Conservation (phyloP, 441 rosid species). For the Jatropha podagrica region DNA sequence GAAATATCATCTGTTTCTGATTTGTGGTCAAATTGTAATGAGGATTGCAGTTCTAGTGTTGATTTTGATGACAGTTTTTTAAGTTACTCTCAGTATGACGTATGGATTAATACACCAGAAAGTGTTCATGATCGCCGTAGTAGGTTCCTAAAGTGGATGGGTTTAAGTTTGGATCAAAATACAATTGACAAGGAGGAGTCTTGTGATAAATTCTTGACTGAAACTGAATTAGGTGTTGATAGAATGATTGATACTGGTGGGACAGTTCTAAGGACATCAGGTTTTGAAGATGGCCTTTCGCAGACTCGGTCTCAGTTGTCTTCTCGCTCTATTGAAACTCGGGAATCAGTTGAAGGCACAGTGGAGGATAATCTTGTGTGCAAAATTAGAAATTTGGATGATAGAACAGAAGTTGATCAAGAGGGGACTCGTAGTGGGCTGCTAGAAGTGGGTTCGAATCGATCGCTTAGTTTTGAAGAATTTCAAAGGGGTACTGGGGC, state of each 20-base stretch:
- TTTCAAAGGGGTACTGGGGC: conserved; percentile 28
- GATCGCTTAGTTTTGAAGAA: conserved; percentile 44
- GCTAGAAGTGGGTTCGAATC: conserved; percentile 31
- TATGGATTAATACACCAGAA: conserved; percentile 64
- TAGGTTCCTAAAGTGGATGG: conserved; percentile 76
- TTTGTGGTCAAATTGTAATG: conserved; percentile 29
- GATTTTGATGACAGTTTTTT: conserved; percentile 9
- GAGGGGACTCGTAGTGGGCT: conserved; percentile 25
- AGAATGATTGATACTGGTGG: conserved; percentile 43
- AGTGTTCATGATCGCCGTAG: conserved; percentile 71
- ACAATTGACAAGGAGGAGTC: conserved; percentile 29
- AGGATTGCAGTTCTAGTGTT: conserved; percentile 29
- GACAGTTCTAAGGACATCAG: conserved; percentile 43
- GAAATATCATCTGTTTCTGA: conserved; percentile 44
- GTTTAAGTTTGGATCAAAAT: conserved; percentile 36
- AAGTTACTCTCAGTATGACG: conserved; percentile 40
- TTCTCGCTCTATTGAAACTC: conserved; percentile 23
- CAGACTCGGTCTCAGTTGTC: conserved; percentile 26
- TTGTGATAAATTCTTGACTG: conserved; percentile 13
- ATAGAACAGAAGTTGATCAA: conserved; percentile 28
- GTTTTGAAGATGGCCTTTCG: conserved; percentile 18
- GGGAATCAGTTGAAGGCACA: conserved; percentile 22
- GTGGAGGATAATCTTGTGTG: conserved; percentile 19
- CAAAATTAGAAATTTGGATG: conserved; percentile 32
- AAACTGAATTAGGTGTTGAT: conserved; percentile 24